phyloP scores from a whole-genome alignment of 352 stramenopile species.

The Phytophthora ramorum region DNA sequence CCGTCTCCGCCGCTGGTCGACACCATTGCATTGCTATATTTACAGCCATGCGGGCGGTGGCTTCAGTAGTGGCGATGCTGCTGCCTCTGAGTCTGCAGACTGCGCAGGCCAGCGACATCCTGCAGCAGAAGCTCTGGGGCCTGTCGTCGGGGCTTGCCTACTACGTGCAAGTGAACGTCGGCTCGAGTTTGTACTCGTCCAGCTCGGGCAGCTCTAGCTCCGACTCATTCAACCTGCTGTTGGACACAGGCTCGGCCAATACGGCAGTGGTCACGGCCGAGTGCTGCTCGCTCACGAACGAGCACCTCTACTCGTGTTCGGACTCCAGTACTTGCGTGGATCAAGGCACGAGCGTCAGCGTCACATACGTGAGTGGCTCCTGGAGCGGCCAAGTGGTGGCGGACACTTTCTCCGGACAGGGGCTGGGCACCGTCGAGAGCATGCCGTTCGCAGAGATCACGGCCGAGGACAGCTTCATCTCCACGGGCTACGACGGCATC shows the following conservation, averaged over 20 bases:
- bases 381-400: slow-evolving; percentile 72
- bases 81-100: slow-evolving; percentile 5
- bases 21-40: slow-evolving; percentile 6
- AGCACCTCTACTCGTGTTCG: slow-evolving; percentile 72
- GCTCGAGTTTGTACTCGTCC: slow-evolving; percentile 47
- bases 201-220: slow-evolving; percentile 35
- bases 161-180: slow-evolving; percentile 61
- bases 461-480: slow-evolving; percentile 70
- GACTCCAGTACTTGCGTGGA: slow-evolving; percentile 66
- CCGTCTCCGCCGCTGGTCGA: neutral
- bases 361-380: slow-evolving; percentile 79
- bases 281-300: slow-evolving; percentile 72
- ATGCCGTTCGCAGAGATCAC: slow-evolving; percentile 73
- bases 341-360: slow-evolving; percentile 49
- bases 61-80: neutral
- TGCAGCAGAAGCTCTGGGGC: slow-evolving; percentile 80
- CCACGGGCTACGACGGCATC: slow-evolving; percentile 78
- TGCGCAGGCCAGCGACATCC: slow-evolving; percentile 25
- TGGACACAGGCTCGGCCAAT: slow-evolving; percentile 86
- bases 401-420: slow-evolving; percentile 72
- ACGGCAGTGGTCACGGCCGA: slow-evolving; percentile 78
- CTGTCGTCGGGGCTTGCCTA: slow-evolving; percentile 74
- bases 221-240: slow-evolving; percentile 70
- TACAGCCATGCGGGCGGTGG: slow-evolving; percentile 12
- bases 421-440: slow-evolving; percentile 50